Conservation (phyloP, 2,329 filamentous ascomycete genomes). For the Ceratocystis variospora region DNA sequence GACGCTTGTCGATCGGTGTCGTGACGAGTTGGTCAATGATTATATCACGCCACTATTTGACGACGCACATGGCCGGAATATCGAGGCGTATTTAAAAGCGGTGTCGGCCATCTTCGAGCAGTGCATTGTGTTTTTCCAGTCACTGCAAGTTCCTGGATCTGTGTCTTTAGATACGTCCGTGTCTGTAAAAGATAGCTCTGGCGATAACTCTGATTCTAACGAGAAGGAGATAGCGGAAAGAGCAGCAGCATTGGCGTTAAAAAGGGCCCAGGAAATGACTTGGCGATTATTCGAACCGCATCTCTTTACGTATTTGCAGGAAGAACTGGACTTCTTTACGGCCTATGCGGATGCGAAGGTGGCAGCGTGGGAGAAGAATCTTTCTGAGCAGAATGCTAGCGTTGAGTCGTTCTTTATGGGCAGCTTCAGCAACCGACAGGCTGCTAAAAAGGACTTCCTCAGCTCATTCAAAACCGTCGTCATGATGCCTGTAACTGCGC, state of each 20-base stretch:
- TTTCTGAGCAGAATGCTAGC: slow-evolving; percentile 79
- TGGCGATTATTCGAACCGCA: slow-evolving; percentile 75
- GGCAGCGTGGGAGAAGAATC: slow-evolving; percentile 74
- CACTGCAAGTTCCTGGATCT: slow-evolving; percentile 35
- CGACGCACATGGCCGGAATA: slow-evolving; percentile 63
- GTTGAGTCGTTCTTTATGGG: slow-evolving; percentile 93
- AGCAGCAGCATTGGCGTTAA: neutral
- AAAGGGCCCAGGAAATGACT: slow-evolving; percentile 54
- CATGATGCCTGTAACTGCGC: slow-evolving; percentile 93
- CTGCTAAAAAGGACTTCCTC: slow-evolving; percentile 90
- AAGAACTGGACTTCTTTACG: slow-evolving; percentile 79
- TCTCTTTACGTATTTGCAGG: slow-evolving; percentile 81
- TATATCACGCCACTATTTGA: slow-evolving; percentile 79
- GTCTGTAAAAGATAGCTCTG: neutral
- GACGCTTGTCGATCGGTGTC: slow-evolving; percentile 66
- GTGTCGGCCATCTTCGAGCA: slow-evolving; percentile 83
- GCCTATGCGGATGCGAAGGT: slow-evolving; percentile 65
- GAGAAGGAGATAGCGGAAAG: neutral
- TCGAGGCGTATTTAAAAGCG: slow-evolving; percentile 68
- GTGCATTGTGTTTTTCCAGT: slow-evolving; percentile 60
- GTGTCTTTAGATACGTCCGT: neutral
- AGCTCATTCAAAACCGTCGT: slow-evolving; percentile 97
- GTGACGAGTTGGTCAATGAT: slow-evolving; percentile 71
- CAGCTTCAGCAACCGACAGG: slow-evolving; percentile 72
- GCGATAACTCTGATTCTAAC: neutral